Conservation (phyloP, 2,329 filamentous ascomycete genomes). For the Pseudocercospora macadamiae region DNA sequence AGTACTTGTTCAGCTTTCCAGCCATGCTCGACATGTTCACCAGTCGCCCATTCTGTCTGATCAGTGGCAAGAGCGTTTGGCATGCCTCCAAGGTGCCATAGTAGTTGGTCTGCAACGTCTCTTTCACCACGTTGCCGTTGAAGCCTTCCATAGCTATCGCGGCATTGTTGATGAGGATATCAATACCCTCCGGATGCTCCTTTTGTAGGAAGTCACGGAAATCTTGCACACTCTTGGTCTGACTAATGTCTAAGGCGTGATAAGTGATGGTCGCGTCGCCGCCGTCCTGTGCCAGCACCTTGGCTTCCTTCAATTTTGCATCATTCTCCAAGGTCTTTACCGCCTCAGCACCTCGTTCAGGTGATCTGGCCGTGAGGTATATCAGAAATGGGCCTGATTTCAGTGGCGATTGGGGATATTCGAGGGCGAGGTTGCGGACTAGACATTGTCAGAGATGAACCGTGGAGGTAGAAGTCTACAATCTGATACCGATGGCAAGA, state of each 20-base stretch:
- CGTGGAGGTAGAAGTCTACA: not conserved
- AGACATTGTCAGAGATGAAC: conserved; percentile 1
- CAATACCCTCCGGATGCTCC: conserved; percentile 53
- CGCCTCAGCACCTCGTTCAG: conserved; percentile 52
- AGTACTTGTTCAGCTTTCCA: conserved; percentile 53
- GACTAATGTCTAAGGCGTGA: conserved; percentile 53
- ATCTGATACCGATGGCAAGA: conserved; percentile 47
- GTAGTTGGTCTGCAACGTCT: conserved; percentile 57
- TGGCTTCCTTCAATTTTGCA: conserved; percentile 48
- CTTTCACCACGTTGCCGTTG: conserved; percentile 52
- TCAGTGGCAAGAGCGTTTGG: conserved; percentile 49
- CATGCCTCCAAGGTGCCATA: conserved; percentile 54
- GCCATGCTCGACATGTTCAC: conserved; percentile 55
- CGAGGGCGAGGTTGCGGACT: conserved; percentile 58
- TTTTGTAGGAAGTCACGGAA: conserved; percentile 48
- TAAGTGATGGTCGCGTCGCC: conserved; percentile 53
- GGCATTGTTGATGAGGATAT: conserved; percentile 60
- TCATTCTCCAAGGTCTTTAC: conserved; percentile 49
- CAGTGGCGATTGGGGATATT: conserved; percentile 55
- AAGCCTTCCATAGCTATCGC: conserved; percentile 41
- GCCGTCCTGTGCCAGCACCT: conserved; percentile 48
- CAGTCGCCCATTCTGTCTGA: conserved; percentile 50
- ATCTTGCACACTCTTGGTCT: conserved; percentile 47
- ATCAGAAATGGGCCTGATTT: conserved; percentile 55
- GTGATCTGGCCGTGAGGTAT: conserved; percentile 58